Conservation (phyloP, 2,329 filamentous ascomycete species). For the Alternaria sp. region DNA sequence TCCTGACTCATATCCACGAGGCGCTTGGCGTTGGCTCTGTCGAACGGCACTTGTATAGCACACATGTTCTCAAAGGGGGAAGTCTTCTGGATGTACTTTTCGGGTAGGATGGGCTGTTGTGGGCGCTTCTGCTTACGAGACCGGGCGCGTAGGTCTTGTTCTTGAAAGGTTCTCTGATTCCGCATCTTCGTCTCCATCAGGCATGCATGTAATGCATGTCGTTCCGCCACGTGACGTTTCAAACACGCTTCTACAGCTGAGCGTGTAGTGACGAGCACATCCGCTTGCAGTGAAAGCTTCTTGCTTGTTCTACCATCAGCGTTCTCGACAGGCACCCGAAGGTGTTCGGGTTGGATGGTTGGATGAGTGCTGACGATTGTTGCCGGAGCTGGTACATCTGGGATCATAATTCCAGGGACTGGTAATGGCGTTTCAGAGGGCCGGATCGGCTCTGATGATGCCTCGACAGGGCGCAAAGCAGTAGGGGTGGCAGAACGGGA, state of each 20-base stretch:
- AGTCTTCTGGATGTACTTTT: constrained; percentile 21
- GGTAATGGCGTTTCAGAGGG: not conserved
- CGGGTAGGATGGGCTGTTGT: not conserved
- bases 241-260: constrained; percentile 18
- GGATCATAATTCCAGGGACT: not conserved
- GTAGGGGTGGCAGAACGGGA: not conserved
- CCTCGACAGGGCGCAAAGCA: not conserved
- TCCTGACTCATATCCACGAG: constrained; percentile 21
- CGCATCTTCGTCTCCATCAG: constrained; percentile 20
- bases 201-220: constrained; percentile 25
- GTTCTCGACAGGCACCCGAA: not conserved
- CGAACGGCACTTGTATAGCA: constrained; percentile 19
- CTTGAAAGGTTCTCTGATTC: constrained; percentile 29
- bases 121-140: not conserved
- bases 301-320: not conserved
- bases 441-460: not conserved
- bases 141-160: constrained; percentile 21
- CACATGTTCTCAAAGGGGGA: constrained; percentile 35
- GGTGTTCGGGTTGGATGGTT: not conserved
- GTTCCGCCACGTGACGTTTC: constrained; percentile 16
- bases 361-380: not conserved
- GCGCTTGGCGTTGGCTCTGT: not conserved
- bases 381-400: not conserved
- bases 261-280: constrained; percentile 13
- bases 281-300: not conserved